Conservation (phyloP, 306 rosid species). For the Sesbania bispinosa region DNA sequence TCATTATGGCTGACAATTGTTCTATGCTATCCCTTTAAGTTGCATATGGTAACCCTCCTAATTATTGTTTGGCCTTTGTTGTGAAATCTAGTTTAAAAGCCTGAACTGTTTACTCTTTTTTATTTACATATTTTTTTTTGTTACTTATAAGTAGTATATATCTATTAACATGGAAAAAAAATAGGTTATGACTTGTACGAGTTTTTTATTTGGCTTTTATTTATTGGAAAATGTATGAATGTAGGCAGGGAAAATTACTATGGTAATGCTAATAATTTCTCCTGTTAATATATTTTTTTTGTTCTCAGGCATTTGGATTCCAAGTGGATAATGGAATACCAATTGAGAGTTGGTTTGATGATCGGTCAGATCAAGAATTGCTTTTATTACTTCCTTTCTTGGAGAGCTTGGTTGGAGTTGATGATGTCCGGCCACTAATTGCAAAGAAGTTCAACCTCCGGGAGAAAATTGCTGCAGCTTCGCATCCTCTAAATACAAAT, state of each 20-base stretch:
- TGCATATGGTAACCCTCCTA: not conserved
- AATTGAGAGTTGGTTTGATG: conserved; percentile 98
- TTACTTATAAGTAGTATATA: not conserved
- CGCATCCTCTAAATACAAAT: conserved; percentile 55
- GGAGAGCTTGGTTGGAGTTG: conserved; percentile 92
- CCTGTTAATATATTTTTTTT: not conserved
- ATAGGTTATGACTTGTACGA: not conserved
- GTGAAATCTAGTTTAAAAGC: not conserved
- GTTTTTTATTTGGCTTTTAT: not conserved
- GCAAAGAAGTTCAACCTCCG: conserved; percentile 78
- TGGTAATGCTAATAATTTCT: not conserved
- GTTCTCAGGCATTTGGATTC: conserved; percentile 87
- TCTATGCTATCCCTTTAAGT: not conserved
- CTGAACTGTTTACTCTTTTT: not conserved
- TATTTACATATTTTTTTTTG: too few relatives aligned
- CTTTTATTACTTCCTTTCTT: conserved; percentile 72
- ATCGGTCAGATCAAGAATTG: conserved; percentile 78
- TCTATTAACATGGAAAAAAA: not conserved
- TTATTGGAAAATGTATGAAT: not conserved
- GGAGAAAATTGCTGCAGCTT: conserved; percentile 82
- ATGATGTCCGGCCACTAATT: conserved; percentile 90
- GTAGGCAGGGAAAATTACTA: not conserved
- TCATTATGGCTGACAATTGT: not conserved
- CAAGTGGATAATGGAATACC: conserved; percentile 99
- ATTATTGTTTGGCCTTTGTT: not conserved